A percentile compares a stretch with the other conserved stretches of the same genome.
Conservation (phyloP, 2,329 filamentous ascomycete species). For the Didymella lethalis region DNA sequence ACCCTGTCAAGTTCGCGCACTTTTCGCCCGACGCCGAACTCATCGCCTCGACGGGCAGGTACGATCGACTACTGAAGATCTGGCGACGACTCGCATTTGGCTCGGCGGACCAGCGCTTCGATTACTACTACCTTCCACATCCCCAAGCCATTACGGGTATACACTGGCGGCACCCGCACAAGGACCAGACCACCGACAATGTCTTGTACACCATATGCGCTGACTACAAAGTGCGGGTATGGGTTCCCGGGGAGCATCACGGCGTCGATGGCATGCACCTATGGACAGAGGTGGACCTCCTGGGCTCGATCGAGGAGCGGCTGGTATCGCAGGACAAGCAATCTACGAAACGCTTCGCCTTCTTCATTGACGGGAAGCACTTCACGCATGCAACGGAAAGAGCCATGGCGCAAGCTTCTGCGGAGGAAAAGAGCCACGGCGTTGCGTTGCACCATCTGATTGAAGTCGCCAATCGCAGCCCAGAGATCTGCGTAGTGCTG, state of each 20-base stretch:
- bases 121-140: slow-evolving; percentile 89
- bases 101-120: slow-evolving; percentile 82
- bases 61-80: slow-evolving; percentile 87
- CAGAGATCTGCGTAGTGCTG: slow-evolving; percentile 86
- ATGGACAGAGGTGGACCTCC: slow-evolving; percentile 82
- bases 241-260: slow-evolving; percentile 78
- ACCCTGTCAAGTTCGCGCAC: slow-evolving; percentile 73
- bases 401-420: slow-evolving; percentile 70
- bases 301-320: slow-evolving; percentile 70
- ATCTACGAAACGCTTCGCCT: slow-evolving; percentile 68
- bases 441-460: slow-evolving; percentile 84
- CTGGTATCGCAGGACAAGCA: slow-evolving; percentile 51
- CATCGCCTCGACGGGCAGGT: slow-evolving; percentile 79
- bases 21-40: slow-evolving; percentile 89
- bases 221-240: slow-evolving; percentile 82
- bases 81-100: slow-evolving; percentile 91
- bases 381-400: slow-evolving; percentile 79
- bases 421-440: slow-evolving; percentile 66
- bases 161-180: slow-evolving; percentile 81
- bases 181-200: slow-evolving; percentile 82
- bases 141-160: slow-evolving; percentile 79
- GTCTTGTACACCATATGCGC: slow-evolving; percentile 88
- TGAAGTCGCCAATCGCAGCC: slow-evolving; percentile 81
- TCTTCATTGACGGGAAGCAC: slow-evolving; percentile 83
- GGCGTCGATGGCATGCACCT: slow-evolving; percentile 76